Base-by-base conservation (phyloP, 352 stramenopile genomes). In the Globisporangium cystogenes region DNA sequence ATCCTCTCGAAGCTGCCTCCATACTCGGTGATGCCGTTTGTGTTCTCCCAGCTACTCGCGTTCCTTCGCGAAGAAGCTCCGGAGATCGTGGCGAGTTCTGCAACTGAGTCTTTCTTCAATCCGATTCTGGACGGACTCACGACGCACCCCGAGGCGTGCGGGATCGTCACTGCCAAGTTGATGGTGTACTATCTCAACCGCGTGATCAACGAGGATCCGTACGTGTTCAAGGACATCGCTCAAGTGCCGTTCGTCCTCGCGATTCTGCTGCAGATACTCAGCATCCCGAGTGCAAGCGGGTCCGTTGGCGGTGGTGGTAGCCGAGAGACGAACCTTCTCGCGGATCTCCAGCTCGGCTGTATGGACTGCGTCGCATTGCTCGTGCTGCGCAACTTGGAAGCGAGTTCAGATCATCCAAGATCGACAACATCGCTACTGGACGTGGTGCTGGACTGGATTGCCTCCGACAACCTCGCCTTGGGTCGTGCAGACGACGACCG, bases 101-200 rank as follows among this genome's bases (percentile, higher is more conserved):
- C 52, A 35, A 53, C 20, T 4, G 53, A 57, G n/a, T 51, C 55
- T 5, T 23, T 60, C 15, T 60, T 48, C 26, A 31, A 58, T 10
- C 35, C 43, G 16, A 55, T 59, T 47, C 55, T 72, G 20, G 35
- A 50, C 18, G 48, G 55, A 12, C 46, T 67, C 14, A 55, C 12
- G 1, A 51, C 43, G 6, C 18, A 77, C 33, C 70, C 73, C 1
- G 24, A 53, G 1, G 18, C 27, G 12, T 76, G 64, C 52, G 72
- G 74, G 12, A 57, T 89, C 37, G 71, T 86, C 18, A 72, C 67
- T 0, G 75, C 75, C 10, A 90, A 90, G 33, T 52, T 90, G 26
- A 81, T 88, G 59, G 66, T 90, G 24, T 90, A 88, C 51, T 90
- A 86, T 41, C 62, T 90, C 36, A 90, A 90, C 40, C 75, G 75